These are phyloP conservation scores for Corylus americana DNA, from an alignment of 306 rosid genomes.

Conservation along the genomic window DNA sequence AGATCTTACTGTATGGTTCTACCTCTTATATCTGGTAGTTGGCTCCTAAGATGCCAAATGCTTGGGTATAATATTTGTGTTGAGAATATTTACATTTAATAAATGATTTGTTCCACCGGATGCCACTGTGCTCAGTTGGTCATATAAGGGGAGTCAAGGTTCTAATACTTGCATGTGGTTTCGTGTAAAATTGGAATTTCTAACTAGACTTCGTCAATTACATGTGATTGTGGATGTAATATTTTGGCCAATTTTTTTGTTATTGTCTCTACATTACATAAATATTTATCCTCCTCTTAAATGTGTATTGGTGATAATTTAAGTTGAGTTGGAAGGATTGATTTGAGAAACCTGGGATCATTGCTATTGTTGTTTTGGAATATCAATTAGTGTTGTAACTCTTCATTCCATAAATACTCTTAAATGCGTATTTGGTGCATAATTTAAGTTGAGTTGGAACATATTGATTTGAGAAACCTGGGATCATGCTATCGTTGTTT, in stretches of 20 bases:
- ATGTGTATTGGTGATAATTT: not conserved
- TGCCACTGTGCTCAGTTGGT: no score
- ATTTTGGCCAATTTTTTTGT: not conserved
- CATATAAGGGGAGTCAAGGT: no score
- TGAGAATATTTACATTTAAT: no score
- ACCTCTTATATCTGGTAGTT: no score
- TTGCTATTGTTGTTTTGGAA: not conserved
- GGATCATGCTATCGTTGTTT: not conserved
- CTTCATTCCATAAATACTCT: not conserved
- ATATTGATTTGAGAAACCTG: slow-evolving; percentile 12
- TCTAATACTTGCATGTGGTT: not conserved
- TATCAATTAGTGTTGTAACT: not conserved
- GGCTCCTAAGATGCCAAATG: no score
- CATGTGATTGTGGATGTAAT: not conserved
- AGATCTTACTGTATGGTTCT: no score
- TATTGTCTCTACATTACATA: not conserved
- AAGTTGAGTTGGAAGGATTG: slow-evolving; percentile 12
- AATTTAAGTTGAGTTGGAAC: slow-evolving; percentile 14
- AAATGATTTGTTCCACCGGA: no score
- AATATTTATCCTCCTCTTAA: not conserved
- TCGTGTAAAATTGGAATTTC: not conserved
- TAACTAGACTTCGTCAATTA: not conserved
- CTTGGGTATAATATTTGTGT: no score
- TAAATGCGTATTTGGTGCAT: not conserved
- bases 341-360: slow-evolving; percentile 16